phyloP scores from a whole-genome alignment of 139 green algal species.

The Chlamydomonas schloesseri region DNA sequence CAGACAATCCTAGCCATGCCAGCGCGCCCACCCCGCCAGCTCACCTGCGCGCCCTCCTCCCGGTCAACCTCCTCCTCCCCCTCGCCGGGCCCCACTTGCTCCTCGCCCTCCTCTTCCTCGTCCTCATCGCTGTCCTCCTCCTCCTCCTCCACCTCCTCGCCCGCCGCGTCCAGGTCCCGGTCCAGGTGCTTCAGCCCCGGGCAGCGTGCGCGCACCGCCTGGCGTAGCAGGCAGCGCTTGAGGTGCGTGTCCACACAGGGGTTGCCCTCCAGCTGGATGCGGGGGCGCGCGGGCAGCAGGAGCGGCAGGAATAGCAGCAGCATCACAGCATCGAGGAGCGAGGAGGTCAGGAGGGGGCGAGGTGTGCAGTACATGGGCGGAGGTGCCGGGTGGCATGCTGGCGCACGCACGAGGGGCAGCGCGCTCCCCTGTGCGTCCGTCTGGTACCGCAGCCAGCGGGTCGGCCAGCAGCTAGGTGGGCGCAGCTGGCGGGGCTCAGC shows the following conservation, averaged over 20 bases:
- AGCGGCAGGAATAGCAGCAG: too few species aligned
- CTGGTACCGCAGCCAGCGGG: too few species aligned
- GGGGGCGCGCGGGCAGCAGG: too few species aligned
- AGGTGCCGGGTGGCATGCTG: too few species aligned
- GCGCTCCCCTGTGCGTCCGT: too few species aligned
- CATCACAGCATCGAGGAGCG: background rate
- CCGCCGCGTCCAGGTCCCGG: conserved; percentile 31
- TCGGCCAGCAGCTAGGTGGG: too few species aligned
- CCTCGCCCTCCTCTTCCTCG: background rate
- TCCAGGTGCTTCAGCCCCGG: conserved; percentile 26
- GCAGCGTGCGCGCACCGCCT: background rate
- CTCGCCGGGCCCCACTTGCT: background rate
- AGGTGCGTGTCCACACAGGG: background rate
- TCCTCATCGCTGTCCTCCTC: conserved; percentile 1
- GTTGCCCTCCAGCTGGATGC: conserved; percentile 33
- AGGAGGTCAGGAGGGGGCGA: background rate
- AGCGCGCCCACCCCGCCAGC: too few species aligned
- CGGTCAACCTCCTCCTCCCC: background rate
- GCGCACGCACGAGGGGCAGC: too few species aligned
- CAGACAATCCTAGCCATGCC: too few species aligned
- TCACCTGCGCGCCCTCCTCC: background rate
- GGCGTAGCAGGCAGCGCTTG: background rate
- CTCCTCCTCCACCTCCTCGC: conserved; percentile 14
- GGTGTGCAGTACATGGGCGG: too few species aligned
- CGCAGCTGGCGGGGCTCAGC: conserved; percentile 5